Percentiles rank a stretch among this genome's conserved stretches.
Conservation (phyloP, 257 asterid genomes). For the Capsicum baccatum region DNA sequence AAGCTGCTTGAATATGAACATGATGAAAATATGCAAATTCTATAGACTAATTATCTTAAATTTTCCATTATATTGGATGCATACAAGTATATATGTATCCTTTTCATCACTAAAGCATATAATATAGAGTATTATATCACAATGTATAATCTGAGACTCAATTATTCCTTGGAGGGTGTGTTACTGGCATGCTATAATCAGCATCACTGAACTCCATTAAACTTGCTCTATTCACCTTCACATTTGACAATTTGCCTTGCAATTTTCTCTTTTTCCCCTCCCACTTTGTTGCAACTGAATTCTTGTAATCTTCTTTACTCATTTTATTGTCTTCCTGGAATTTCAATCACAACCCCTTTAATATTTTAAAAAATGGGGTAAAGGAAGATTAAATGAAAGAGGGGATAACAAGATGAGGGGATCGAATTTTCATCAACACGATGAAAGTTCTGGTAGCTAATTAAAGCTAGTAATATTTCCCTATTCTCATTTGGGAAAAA, state of each 20-base stretch:
- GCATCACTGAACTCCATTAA: slow-evolving; percentile 23
- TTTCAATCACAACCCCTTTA: not conserved
- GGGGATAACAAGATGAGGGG: no score
- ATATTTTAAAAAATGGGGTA: no score
- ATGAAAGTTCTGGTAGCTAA: no score
- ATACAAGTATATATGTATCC: slow-evolving; percentile 15
- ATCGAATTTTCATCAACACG: no score
- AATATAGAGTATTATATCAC: no score
- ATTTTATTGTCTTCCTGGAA: slow-evolving; percentile 3
- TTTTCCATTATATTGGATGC: no score
- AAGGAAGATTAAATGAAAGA: no score
- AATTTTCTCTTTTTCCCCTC: not conserved
- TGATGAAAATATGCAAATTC: no score
- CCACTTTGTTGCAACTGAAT: not conserved
- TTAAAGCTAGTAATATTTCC: no score
- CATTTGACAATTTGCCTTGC: not conserved
- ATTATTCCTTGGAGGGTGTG: slow-evolving; percentile 30
- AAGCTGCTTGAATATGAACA: no score
- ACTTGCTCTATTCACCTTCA: slow-evolving; percentile 10
- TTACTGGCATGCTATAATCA: slow-evolving; percentile 14
- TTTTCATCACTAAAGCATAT: not conserved
- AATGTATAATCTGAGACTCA: not conserved
- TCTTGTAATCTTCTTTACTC: not conserved
- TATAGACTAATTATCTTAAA: no score
- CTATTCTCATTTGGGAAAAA: no score